Conservation (phyloP, 352 stramenopile genomes). For the Sclerospora graminicola region DNA sequence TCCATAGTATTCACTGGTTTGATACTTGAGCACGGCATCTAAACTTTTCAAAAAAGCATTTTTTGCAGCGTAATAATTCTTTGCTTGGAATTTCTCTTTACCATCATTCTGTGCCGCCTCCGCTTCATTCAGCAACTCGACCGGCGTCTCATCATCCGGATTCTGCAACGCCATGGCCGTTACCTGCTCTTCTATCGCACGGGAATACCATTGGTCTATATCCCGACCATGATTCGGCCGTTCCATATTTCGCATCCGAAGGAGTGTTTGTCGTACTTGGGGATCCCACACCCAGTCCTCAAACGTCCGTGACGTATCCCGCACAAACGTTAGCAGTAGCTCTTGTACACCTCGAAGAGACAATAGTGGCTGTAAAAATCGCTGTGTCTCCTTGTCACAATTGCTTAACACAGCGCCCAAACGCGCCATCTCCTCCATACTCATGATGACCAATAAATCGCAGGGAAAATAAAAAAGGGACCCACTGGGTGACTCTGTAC, state of each 20-base stretch:
- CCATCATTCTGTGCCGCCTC: constrained; percentile 44
- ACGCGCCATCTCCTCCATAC: constrained; percentile 18
- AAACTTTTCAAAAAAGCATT: constrained; percentile 60
- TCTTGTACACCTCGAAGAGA: constrained; percentile 51
- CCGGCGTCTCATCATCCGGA: constrained; percentile 10
- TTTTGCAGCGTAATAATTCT: constrained; percentile 50
- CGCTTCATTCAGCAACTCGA: constrained; percentile 25
- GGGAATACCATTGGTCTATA: constrained; percentile 36
- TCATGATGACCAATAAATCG: no score
- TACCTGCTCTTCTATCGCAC: constrained; percentile 18
- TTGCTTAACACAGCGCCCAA: constrained; percentile 31
- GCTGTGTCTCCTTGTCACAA: constrained; percentile 41
- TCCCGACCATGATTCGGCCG: constrained; percentile 16
- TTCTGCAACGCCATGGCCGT: constrained; percentile 7
- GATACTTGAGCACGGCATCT: constrained; percentile 23
- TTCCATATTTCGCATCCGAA: constrained; percentile 26
- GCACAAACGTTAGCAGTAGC: constrained; percentile 59
- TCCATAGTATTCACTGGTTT: constrained; percentile 41
- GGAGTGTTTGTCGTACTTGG: constrained; percentile 40
- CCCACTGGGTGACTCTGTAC: no score
- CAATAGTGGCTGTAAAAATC: constrained; percentile 48
- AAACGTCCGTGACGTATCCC: constrained; percentile 44
- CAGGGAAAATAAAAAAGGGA: neutral
- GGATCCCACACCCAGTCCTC: constrained; percentile 74
- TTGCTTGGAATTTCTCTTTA: constrained; percentile 51